Base-by-base conservation (phyloP, 305 asterid genomes). In the Fraxinus sp. region DNA sequence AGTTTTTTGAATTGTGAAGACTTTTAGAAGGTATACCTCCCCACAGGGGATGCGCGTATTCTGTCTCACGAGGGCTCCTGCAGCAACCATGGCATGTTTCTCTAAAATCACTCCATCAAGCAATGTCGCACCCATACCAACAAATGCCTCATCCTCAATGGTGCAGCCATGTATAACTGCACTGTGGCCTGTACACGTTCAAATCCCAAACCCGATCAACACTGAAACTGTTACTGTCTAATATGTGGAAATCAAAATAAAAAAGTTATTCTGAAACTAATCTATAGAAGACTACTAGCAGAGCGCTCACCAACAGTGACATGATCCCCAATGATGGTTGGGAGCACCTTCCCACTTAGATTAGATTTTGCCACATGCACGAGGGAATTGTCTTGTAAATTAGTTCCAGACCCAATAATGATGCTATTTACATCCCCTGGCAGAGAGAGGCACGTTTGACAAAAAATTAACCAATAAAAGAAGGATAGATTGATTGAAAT, bases 311-410 rank as follows among this genome's bases (percentile, higher is more conserved):
- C 98, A 64, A 95, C 83, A 46, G 98, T 95, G 75, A 93, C 98
- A 80, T 93, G 93, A 84, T 92, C 87, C 66, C 98, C 98, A 74
- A 93, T 95, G 75, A 91, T 90, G 49, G 98, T 92, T 33, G 98
- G 98, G 49, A 91, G 90, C 52, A 85, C 98, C 71, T 92, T 91
- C 85, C 97, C 97, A 33, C 91, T 86, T 78, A 92, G 57, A 80
- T 93, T 93, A 66, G 94, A 85, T 91, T 93, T 93, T 73, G 97
- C 98, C 85, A 95, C 98, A 80, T 93, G 98, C 85, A 95, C 95
- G 73, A 95, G 90, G 84, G 97, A 90, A 87, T 95, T 93, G 86
- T 95, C 98, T 83, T 93, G 98, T 85, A 95, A 92, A 81, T 95
- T 93, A 82, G 97, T 91, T 86, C 98, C 96, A 83, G 93, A 86